Evolutionary conservation across 257 asterid genomes (phyloP).

Genomic region (Solanum paucissectum): DNA sequence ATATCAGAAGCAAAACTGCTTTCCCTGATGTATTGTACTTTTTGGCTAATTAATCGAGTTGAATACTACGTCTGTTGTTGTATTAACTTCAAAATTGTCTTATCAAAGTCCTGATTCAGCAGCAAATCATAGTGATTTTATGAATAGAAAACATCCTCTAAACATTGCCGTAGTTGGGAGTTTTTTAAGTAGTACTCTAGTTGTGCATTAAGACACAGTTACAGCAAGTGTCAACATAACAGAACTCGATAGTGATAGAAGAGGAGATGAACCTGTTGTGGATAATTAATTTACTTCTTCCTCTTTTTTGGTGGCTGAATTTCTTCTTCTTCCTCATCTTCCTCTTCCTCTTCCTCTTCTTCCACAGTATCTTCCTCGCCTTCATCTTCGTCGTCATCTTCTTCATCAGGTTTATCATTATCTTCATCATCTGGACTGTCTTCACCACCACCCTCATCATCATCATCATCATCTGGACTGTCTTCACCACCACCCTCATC

Average conservation of each 20-base stretch:
- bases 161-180: background rate
- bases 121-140: background rate
- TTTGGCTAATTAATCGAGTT: background rate
- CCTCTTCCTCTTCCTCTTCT: background rate
- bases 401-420: slow-evolving; percentile 20
- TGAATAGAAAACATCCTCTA: background rate
- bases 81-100: background rate
- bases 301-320: slow-evolving; percentile 49
- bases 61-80: background rate
- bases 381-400: slow-evolving; percentile 5
- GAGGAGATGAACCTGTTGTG: background rate
- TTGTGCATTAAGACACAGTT: background rate
- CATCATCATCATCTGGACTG: background rate
- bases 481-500: slow-evolving; percentile 5
- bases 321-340: slow-evolving; percentile 2
- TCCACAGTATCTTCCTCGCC: slow-evolving; percentile 3
- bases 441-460: slow-evolving; percentile 2
- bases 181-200: background rate
- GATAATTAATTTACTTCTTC: slow-evolving; percentile 27
- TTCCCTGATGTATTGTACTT: background rate
- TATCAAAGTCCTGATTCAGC: background rate
- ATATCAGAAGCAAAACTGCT: background rate
- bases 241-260: background rate
- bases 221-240: background rate
- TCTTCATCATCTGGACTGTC: background rate